Base-by-base conservation (phyloP, 2,329 filamentous ascomycete genomes). In the Beauveria asiatica region DNA sequence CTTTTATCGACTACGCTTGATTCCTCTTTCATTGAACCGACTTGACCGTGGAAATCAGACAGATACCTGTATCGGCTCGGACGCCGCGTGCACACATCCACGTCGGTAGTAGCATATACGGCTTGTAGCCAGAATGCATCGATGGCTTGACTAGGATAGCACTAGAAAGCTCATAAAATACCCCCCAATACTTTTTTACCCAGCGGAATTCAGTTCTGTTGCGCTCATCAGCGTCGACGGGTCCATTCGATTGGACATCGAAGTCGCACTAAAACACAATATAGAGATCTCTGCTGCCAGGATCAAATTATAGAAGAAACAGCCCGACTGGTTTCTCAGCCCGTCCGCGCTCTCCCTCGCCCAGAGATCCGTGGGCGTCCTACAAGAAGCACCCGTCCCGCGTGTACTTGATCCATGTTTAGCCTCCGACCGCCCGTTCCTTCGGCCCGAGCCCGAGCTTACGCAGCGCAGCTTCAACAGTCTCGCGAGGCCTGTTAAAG, bases 131-230 rank as follows among this genome's bases (percentile, higher is more conserved):
- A 9, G 33, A 37, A 37, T 48, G n/a, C 9, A 21, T 16, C 11
- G 42, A 25, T n/a, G 27, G n/a, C 41, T 56, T 57, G 44, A 49
- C 54, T 57, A 57, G 54, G 44, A 57, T 57, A 57, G 30, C 54
- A 57, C 54, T 57, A 57, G 44, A 19, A 57, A 46, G 53, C 11
- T 56, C n/a, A 17, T 17, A 13, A 5, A 37, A 16, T 55, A 17
- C 44, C 19, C 13, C 3, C 2, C 6, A 37, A n/a, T 17, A 5
- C 45, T 37, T n/a, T 37, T 37, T 52, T 25, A 1, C 19, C 11
- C 3, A 11, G n/a, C 9, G 27, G 4, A 33, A 9, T 50, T 11
- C 13, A 10, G 16, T 11, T 13, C 10, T 46, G n/a, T 11, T 46
- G 5, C 19, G 10, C 46, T n/a, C n/a, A 23, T 33, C 27, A n/a